A percentile compares a stretch with the other conserved stretches of the same genome.
Conservation (phyloP, 2,329 filamentous ascomycete species). For the Fusarium sp. region DNA sequence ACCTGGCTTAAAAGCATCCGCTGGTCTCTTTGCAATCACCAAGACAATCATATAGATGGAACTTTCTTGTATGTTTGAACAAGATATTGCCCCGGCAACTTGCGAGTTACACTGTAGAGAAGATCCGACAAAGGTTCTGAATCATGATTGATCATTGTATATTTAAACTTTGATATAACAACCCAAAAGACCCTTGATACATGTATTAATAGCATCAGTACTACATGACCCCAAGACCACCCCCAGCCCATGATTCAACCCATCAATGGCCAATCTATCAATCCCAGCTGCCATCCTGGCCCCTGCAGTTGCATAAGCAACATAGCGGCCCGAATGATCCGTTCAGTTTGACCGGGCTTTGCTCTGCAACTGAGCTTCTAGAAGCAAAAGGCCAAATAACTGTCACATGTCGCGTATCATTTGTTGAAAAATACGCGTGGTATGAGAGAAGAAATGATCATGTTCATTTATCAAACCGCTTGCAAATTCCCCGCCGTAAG, state of each 20-base stretch:
- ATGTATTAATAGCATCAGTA: neutral
- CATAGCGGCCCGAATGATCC: slow-evolving; percentile 3
- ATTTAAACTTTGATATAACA: too few species aligned
- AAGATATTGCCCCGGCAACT: too few species aligned
- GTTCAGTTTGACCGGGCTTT: neutral
- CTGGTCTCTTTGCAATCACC: too few species aligned
- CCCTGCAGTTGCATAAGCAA: slow-evolving; percentile 14
- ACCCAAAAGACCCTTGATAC: neutral
- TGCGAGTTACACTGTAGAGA: too few species aligned
- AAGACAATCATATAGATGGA: too few species aligned
- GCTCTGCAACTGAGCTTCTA: neutral
- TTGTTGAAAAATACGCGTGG: neutral
- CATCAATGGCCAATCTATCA: neutral
- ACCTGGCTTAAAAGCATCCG: too few species aligned
- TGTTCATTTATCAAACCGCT: neutral
- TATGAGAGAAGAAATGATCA: neutral
- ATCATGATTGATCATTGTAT: too few species aligned
- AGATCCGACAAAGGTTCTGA: too few species aligned
- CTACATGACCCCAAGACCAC: neutral
- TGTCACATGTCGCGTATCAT: too few species aligned
- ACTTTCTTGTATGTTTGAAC: too few species aligned
- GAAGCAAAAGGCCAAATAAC: neutral
- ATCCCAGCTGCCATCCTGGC: slow-evolving; percentile 13
- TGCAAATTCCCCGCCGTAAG: neutral
- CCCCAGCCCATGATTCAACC: neutral